Base-by-base conservation (phyloP, 352 stramenopile species). In the Pythium volutum region DNA sequence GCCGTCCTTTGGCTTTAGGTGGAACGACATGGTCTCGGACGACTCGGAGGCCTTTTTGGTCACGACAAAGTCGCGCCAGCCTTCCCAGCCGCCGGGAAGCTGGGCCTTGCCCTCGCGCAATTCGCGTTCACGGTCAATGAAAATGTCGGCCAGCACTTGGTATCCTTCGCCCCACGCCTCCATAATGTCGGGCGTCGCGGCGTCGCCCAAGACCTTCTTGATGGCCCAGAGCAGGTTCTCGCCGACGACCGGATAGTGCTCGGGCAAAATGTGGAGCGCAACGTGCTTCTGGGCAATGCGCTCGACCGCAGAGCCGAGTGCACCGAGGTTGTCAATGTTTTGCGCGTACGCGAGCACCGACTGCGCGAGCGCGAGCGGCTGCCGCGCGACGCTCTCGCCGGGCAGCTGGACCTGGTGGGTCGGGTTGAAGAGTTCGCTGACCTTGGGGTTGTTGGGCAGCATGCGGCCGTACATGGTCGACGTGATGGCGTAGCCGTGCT, bases 381-480 rank as follows among this genome's bases (percentile, higher is more conserved):
- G 81, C 22, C 74, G 73, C 8, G 77, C 74, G 29, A 70, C 64
- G 34, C 59, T 77, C 9, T 78, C 60, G 16, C 71, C 73, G 0
- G 64, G 58, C 27, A 71, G 51, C 52, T 66, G 69, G 18, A 84
- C 71, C 52, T 90, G 81, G 69, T 90, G 79, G 12, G 70, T 75
- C 65, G 79, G 77, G 73, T 91, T 91, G 76, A 91, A 91, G 59
- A 89, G 76, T 55, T 78, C 73, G 26, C 74, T 65, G 50, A 89
- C 74, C 58, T 87, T 74, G 0, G 81, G 79, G 61, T 87, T 75
- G 58, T 78, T 77, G 56, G 66, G 69, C 43, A 91, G 81, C 75
- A 91, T 86, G n/a, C 61, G 71, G 29, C 67, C 38, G 67, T 91
- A 91, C 75, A 91, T 89, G 61, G 67, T 82, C 54, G 69, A 76